Base-by-base conservation (phyloP, 208 protist genomes). In the Leishmania tropica region DNA sequence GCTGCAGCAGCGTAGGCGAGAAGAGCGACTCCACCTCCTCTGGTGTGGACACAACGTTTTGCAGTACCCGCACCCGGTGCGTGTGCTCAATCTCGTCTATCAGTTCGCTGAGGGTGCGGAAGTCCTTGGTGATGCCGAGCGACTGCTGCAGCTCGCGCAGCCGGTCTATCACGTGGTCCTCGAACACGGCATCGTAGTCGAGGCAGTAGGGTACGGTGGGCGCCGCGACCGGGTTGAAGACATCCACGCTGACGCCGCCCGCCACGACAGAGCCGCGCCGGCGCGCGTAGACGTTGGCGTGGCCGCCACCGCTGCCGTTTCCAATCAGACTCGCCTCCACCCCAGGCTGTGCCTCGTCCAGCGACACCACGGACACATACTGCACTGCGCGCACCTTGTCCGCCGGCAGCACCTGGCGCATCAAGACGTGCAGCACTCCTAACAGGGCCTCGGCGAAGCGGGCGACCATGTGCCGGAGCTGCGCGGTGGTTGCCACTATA, bases 361-460 rank as follows among this genome's bases (percentile, higher is more conserved):
- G 84, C 45, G 88, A 95, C 47, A 95, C 90, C 45, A 97, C 92
- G 54, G 87, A 93, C 35, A 94, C 86, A 75, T 92, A 96, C 77
- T 95, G 92, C 64, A 97, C 75, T 28, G 88, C 80, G 35, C 87
- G 85, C 67, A 97, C 86, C 75, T 87, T 87, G 65, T 94, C 87
- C 6, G 83, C 83, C 1, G 94, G 91, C 48, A 95, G 75, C 76
- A 96, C 89, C 77, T 94, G 85, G 53, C 89, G 90, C 74, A 85
- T 83, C 71, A 95, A 81, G 47, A 92, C 85, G 83, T 97, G 94
- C 81, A 95, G 79, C 37, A 95, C 86, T 71, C 94, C 94, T 6
- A 97, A 85, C 47, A 97, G 84, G n/a, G 89, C 86, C 80, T 97
- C 92, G 35, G 94, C 94, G 75, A 95, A 90, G 58, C 94, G 88